Evolutionary conservation across 345 rosid genomes (phyloP).

Genomic region (Corchorus olitorius): DNA sequence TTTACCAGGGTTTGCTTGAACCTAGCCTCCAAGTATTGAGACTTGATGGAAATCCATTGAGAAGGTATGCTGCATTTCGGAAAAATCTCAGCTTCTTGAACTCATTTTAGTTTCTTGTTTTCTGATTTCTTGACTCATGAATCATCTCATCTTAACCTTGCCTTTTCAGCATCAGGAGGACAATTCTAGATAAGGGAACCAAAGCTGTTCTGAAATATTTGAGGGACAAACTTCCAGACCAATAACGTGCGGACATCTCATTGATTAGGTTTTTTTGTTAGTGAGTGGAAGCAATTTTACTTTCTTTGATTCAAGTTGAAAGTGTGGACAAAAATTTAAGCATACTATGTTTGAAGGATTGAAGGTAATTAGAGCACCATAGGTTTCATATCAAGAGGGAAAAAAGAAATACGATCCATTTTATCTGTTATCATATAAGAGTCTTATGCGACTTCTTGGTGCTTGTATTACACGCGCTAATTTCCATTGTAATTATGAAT

Average conservation of each 20-base stretch:
- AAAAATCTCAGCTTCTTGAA: neutral
- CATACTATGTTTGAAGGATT: too few species aligned
- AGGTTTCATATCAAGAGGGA: too few species aligned
- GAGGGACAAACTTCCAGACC: constrained; percentile 75
- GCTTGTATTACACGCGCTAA: too few species aligned
- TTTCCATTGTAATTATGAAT: too few species aligned
- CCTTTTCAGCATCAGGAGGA: constrained; percentile 73
- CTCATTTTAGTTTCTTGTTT: neutral
- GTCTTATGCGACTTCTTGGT: too few species aligned
- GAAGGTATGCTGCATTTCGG: constrained; percentile 55
- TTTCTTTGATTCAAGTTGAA: too few species aligned
- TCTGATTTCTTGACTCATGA: neutral
- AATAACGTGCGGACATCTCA: constrained; percentile 26
- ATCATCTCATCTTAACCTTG: neutral
- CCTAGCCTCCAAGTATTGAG: constrained; percentile 74
- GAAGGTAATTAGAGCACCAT: too few species aligned
- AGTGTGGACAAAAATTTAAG: too few species aligned
- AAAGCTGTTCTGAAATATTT: constrained; percentile 79
- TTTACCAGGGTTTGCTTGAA: constrained; percentile 77
- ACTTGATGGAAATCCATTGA: constrained; percentile 85
- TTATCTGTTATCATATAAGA: too few species aligned
- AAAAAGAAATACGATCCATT: too few species aligned
- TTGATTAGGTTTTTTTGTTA: neutral
- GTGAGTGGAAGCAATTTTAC: too few species aligned
- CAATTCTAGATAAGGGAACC: constrained; percentile 80